Conservation (phyloP, 495 filamentous ascomycete species). For the Penicillium arizonense region DNA sequence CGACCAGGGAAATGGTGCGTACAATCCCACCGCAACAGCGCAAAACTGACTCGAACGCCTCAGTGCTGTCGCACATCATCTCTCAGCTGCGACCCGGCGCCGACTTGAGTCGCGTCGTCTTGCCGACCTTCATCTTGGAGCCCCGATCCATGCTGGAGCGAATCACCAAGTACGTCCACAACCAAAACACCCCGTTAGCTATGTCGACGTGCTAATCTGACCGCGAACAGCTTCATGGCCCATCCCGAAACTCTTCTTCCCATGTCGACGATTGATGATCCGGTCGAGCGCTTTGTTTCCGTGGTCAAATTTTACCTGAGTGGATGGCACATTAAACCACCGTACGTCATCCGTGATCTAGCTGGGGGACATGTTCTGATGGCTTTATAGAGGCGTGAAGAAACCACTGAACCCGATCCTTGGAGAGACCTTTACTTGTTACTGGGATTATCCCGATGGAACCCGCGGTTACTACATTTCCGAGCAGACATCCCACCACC, state of each 20-base stretch:
- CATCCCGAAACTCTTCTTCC: slow-evolving; percentile 94
- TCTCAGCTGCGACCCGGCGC: slow-evolving; percentile 94
- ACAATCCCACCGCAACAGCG: not conserved
- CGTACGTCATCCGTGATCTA: slow-evolving; percentile 57
- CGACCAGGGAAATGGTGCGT: slow-evolving; percentile 57
- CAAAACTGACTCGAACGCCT: slow-evolving; percentile 1
- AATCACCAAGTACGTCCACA: slow-evolving; percentile 81
- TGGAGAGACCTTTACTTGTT: slow-evolving; percentile 91
- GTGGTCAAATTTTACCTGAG: slow-evolving; percentile 98
- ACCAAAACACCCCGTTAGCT: not conserved
- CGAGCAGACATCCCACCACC: slow-evolving; percentile 95
- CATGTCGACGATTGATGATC: slow-evolving; percentile 85
- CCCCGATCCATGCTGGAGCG: slow-evolving; percentile 96
- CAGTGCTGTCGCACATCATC: slow-evolving; percentile 93
- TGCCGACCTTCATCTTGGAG: slow-evolving; percentile 98
- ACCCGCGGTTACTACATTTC: slow-evolving; percentile 92
- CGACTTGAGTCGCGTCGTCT: slow-evolving; percentile 87
- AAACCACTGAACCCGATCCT: slow-evolving; percentile 97
- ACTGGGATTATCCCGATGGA: slow-evolving; percentile 88
- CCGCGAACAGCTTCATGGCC: slow-evolving; percentile 83
- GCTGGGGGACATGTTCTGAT: slow-evolving; percentile 5
- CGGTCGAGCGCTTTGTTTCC: slow-evolving; percentile 83
- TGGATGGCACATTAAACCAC: slow-evolving; percentile 98
- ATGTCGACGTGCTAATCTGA: slow-evolving; percentile 1
- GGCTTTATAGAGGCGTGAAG: slow-evolving; percentile 77